phyloP scores from a whole-genome alignment of 2,329 filamentous ascomycete genomes.

The Penicillium digitatum region DNA sequence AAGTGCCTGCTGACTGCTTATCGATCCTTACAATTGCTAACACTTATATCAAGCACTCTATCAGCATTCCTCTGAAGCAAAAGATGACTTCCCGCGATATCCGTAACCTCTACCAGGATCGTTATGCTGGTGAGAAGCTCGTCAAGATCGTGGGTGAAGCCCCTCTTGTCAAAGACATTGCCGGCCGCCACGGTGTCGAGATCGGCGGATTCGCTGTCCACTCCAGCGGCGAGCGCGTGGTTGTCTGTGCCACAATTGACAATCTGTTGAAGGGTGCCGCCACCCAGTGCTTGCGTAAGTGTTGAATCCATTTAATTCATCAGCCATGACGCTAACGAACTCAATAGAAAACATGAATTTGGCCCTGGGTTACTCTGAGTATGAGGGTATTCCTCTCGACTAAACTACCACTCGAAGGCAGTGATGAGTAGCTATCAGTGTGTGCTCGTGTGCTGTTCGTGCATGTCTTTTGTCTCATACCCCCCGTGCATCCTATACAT shows the following conservation, averaged over 20 bases:
- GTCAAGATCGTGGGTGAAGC: constrained; percentile 88
- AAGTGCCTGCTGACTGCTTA: constrained; percentile 22
- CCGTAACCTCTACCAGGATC: constrained; percentile 89
- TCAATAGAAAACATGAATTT: constrained; percentile 83
- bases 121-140: constrained; percentile 92
- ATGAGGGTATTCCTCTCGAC: constrained; percentile 73
- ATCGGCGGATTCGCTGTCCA: constrained; percentile 96
- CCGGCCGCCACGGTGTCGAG: constrained; percentile 81
- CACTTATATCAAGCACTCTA: constrained; percentile 61
- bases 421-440: constrained; percentile 2
- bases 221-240: constrained; percentile 80
- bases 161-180: constrained; percentile 79
- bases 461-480: constrained; percentile 26
- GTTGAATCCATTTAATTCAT: neutral
- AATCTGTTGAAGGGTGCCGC: constrained; percentile 90
- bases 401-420: constrained; percentile 27
- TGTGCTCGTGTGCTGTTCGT: constrained; percentile 11
- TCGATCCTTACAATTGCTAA: constrained; percentile 13
- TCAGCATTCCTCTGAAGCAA: constrained; percentile 81
- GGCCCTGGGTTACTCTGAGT: constrained; percentile 82
- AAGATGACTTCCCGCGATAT: constrained; percentile 89
- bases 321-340: constrained; percentile 6
- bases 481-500: constrained; percentile 28
- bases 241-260: constrained; percentile 92
- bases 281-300: constrained; percentile 86